phyloP scores from a whole-genome alignment of 108 stramenopile species.

The Stephanodiscus minutulus region DNA sequence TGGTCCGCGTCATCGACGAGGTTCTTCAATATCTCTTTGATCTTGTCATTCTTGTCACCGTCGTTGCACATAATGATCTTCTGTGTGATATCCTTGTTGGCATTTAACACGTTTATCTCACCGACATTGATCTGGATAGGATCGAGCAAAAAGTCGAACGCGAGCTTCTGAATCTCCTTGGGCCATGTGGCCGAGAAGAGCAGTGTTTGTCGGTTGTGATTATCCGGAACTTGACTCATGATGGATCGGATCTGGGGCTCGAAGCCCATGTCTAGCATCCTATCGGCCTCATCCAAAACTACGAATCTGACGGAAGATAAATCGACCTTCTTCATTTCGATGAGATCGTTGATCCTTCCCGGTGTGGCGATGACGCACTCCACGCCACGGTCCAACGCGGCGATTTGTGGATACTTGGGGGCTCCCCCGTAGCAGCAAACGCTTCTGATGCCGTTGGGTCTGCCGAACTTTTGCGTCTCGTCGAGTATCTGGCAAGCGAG shows the following conservation, averaged over 20 bases:
- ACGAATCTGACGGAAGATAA: slow-evolving; percentile 84
- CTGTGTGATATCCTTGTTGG: slow-evolving; percentile 94
- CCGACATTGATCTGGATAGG: slow-evolving; percentile 97
- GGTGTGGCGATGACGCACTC: slow-evolving; percentile 97
- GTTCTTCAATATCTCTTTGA: slow-evolving; percentile 90
- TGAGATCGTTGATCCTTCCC: slow-evolving; percentile 95
- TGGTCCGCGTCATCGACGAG: slow-evolving; percentile 63
- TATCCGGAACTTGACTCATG: slow-evolving; percentile 78
- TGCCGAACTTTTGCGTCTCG: slow-evolving; percentile 94
- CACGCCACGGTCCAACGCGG: slow-evolving; percentile 84
- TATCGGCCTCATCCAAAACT: slow-evolving; percentile 62
- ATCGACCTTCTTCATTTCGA: slow-evolving; percentile 93
- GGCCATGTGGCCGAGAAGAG: slow-evolving; percentile 99
- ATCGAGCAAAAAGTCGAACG: slow-evolving; percentile 93
- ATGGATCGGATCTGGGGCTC: slow-evolving; percentile 99
- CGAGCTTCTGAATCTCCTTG: slow-evolving; percentile 95
- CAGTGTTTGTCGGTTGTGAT: slow-evolving; percentile 85
- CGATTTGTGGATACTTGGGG: slow-evolving; percentile 90
- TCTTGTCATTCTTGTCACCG: slow-evolving; percentile 89
- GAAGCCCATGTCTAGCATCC: slow-evolving; percentile 98
- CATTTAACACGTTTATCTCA: slow-evolving; percentile 85
- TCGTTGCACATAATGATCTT: slow-evolving; percentile 90
- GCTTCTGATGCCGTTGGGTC: slow-evolving; percentile 89
- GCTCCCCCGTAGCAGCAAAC: slow-evolving; percentile 98
- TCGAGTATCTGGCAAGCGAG: slow-evolving; percentile 97